These are phyloP conservation scores for Hirsutella thompsonii DNA, from an alignment of 2,329 filamentous ascomycete genomes.

Conservation along the genomic window DNA sequence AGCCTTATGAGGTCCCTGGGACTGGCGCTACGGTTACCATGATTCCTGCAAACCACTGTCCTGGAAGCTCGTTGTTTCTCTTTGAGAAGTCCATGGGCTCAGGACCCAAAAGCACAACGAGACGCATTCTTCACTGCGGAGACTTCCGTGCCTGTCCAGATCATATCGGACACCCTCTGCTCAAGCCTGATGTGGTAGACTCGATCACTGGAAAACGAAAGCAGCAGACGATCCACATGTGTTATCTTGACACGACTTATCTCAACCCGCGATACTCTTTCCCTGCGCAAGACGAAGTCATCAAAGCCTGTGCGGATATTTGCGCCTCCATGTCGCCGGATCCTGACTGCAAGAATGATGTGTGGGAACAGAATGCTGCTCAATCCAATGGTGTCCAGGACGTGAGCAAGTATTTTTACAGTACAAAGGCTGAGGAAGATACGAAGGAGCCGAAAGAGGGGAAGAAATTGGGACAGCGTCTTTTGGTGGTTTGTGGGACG, in stretches of 20 bases:
- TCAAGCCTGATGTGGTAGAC: slow-evolving; percentile 65
- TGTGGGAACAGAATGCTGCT: slow-evolving; percentile 29
- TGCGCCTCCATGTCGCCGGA: slow-evolving; percentile 67
- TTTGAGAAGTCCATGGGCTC: slow-evolving; percentile 68
- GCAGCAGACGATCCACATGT: slow-evolving; percentile 85
- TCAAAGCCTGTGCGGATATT: slow-evolving; percentile 75
- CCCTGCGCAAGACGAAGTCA: slow-evolving; percentile 77
- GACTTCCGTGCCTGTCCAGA: slow-evolving; percentile 86
- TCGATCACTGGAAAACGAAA: slow-evolving; percentile 54
- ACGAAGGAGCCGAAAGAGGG: slow-evolving; percentile 14
- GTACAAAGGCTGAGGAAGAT: slow-evolving; percentile 16
- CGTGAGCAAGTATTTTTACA: slow-evolving; percentile 41
- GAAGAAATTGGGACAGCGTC: slow-evolving; percentile 33
- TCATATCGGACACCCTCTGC: slow-evolving; percentile 69
- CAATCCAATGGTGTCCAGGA: slow-evolving; percentile 26
- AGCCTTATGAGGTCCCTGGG: slow-evolving; percentile 62
- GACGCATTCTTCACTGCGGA: slow-evolving; percentile 85
- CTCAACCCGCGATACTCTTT: slow-evolving; percentile 93
- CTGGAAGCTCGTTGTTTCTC: slow-evolving; percentile 84
- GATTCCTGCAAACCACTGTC: slow-evolving; percentile 94
- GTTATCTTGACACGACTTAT: slow-evolving; percentile 96
- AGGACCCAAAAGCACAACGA: slow-evolving; percentile 44
- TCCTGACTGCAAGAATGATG: slow-evolving; percentile 32
- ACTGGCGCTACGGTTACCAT: slow-evolving; percentile 82
- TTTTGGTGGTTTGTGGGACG: slow-evolving; percentile 88